Evolutionary conservation across 2,329 filamentous ascomycete genomes (phyloP), one percentile per base, ranked within the genome.

Genomic region (Teratosphaeriaceae sp.): DNA sequence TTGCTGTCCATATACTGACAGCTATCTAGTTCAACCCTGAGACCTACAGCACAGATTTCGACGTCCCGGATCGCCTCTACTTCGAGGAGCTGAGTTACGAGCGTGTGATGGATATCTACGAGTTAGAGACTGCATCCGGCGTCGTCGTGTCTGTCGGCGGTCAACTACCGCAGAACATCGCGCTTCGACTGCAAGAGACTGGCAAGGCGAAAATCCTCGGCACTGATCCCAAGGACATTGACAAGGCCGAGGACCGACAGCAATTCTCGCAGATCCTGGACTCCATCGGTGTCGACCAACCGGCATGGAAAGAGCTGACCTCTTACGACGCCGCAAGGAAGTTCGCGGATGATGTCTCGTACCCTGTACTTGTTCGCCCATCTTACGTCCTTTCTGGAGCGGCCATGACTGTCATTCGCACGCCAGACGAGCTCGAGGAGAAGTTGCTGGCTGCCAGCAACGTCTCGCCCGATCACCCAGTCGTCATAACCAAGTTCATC

Each of bases 251-350:
- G 69, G 89, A 98, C 65, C 82, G 92, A 62, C 89, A 97, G 67
- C 97, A 98, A 68, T 98, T 98, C 74, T 96, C 90, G 18, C 85
- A 89, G 59, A 97, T 97, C 51, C 77, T 98, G 35, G 92, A 98
- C 66, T 94, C 86, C 65, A 96, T 97, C 57, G 90, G 89, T 46
- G 82, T 98, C 43, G 90, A 97, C 64, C 92, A 98, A 70, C 92
- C 92, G 26, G 88, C 88, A 8, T 98, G 92, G 92, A 95, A 94
- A 69, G 92, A 98, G 66, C 80, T 97, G 29, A 94, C 85, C 22
- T 96, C 87, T 13, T 86, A 90, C 48, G 72, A 83, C 49, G 92
- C 86, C 16, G 92, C 89, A n/a, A 84, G 89, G 70, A 72, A 77
- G 49, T 98, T 97, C 57, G 89, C 88, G 39, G 72, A 87, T 11